Evolutionary conservation across 768 basidiomycete species (phyloP), one percentile per base, ranked within the genome.

Genomic region (Boletus speciosus): DNA sequence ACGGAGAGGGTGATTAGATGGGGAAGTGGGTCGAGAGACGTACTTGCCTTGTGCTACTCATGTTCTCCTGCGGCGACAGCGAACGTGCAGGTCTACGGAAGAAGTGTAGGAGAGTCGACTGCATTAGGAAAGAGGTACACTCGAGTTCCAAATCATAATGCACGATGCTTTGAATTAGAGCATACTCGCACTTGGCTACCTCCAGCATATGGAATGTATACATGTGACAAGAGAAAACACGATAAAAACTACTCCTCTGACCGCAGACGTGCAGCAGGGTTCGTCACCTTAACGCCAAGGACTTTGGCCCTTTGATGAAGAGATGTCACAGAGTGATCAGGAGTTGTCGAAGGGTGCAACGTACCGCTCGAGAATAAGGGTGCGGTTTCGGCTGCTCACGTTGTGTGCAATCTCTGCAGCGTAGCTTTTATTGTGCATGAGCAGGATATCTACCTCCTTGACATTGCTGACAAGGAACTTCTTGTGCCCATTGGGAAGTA

Each of bases 371-470:
- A 98, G 76, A 64, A 99, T 94, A 53, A 81, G 76, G 51, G 86
- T 85, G 63, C 97, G 90, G 82, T 98, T 98, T 72, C 92, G 88
- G 80, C 90, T 90, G 78, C 88, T 91, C 61, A 99, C 94, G 63
- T 84, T 86, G 81, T 97, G 95, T 49, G 97, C 97, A 65, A 99
- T 93, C 73, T 96, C 93, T 50, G 94, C 97, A 46, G 94, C 87
- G 71, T 88, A 98, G 66, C 78, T 87, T 80, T 92, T 92, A 84
- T 93, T 95, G 84, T 98, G 95, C 93, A 98, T 95, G 49, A 98
- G 81, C 59, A 98, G 86, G 64, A 98, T 83, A 66, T 98, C 94
- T 57, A 99, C 75, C 72, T 98, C 95, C 72, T 88, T 83, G 50
- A 89, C 81, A 75, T 98, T 98, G 82, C 82, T 88, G 66, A 99